Base-by-base conservation (phyloP, 257 asterid genomes). In the Verbascum thapsus region DNA sequence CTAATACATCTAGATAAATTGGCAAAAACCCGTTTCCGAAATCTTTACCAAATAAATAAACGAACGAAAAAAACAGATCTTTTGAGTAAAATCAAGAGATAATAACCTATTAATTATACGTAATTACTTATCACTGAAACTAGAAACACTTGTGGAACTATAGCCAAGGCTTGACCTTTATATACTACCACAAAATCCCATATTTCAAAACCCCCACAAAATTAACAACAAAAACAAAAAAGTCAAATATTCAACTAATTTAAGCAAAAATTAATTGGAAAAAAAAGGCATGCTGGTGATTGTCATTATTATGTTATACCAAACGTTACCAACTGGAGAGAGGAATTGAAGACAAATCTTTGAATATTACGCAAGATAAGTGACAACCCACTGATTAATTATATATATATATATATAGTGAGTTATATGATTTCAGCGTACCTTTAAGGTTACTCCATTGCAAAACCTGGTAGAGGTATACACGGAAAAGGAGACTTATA, bases 281-380 rank as follows among this genome's bases (percentile, higher is more conserved):
- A 42, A 26, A 40, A 63, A 50, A 55, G 65, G 58, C 72, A 73
- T 32, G 63, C 74, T 63, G 45, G 40, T 54, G 63, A 44, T 42
- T 53, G 72, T 79, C 52, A 74, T 58, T 59, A 51, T 26, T n/a
- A n/a, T n/a, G 61, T 32, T 48, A 55, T 68, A 79, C 79, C 85
- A 69, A 79, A 73, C 80, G 48, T 60, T 39, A 76, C 74, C 82
- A 74, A 71, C 80, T 35, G 71, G 85, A 61, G 74, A 80, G 80
- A 77, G 72, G 53, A 47, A 61, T 53, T 30, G 44, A 52, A 64
- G n/a, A n/a, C n/a, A n/a, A 20, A 72, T 65, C 53, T 78, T 68
- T 80, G 61, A 76, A 76, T 65, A 53, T 64, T 43, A 76, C 71
- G 85, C 77, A 71, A 67, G 47, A 61, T 62, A 49, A 61, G 30